These are phyloP conservation scores for Trichoderma afroharzianum DNA, from an alignment of 2,329 filamentous ascomycete genomes.

Conservation along the genomic window DNA sequence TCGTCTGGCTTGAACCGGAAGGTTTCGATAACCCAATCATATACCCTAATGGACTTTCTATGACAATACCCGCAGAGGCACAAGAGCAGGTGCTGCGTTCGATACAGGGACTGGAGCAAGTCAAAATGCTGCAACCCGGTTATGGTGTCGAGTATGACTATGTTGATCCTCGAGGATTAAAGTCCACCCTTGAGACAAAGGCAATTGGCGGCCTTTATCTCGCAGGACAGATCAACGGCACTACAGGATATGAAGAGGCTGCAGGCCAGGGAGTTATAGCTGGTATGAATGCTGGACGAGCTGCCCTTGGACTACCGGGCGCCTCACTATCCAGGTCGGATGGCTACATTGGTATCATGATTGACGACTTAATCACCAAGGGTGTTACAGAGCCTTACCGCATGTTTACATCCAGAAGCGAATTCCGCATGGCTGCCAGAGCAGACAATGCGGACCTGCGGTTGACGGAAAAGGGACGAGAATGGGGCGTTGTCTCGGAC, in stretches of 20 bases:
- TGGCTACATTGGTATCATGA: conserved; percentile 97
- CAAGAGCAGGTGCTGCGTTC: conserved; percentile 84
- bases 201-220: conserved; percentile 83
- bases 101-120: conserved; percentile 82
- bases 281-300: conserved; percentile 89
- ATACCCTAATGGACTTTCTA: conserved; percentile 95
- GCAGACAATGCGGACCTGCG: conserved; percentile 92
- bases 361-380: conserved; percentile 95
- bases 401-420: conserved; percentile 95
- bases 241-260: conserved; percentile 96
- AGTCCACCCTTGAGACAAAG: conserved; percentile 91
- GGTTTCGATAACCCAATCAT: conserved; percentile 86
- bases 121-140: conserved; percentile 87
- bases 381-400: conserved; percentile 95
- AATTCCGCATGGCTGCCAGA: conserved; percentile 89
- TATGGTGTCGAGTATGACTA: conserved; percentile 99
- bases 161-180: conserved; percentile 85
- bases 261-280: conserved; percentile 90
- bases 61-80: conserved; percentile 88
- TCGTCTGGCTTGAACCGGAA: conserved; percentile 96
- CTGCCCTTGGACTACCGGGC: conserved; percentile 60
- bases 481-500: conserved; percentile 75
- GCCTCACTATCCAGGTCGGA: conserved; percentile 75
- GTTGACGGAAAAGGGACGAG: conserved; percentile 73
- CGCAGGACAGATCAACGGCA: conserved; percentile 96